Base-by-base conservation (phyloP, 306 rosid genomes). In the Delonix regia region DNA sequence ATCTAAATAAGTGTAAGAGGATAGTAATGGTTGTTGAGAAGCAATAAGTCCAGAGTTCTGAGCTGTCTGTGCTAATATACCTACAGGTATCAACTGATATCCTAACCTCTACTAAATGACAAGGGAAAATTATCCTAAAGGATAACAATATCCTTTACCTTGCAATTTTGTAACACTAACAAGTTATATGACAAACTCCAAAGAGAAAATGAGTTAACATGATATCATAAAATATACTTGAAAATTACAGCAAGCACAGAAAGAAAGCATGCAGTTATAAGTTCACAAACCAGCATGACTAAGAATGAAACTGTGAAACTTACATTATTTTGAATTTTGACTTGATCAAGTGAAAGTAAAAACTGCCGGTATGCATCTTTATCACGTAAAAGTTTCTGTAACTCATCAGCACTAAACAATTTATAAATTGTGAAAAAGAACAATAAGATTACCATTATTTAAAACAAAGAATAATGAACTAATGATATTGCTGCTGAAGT, bases 321-420 rank as follows among this genome's bases (percentile, higher is more conserved):
- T 80, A 92, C 98, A 74, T 88, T 89, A 80, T 76, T 88, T 85
- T 94, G 97, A 74, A 52, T 86, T 85, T 90, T 92, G 89, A 92
- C 88, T 83, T 88, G 94, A 74, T 92, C 97, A 39, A 92, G 97
- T 4, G 94, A 92, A 52, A 86, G 80, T 30, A 92, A 38, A 81
- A 92, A 89, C 65, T 90, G 97, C 61, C 87, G 89, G 83, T 92
- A 94, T 1, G 94, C 90, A 73, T 92, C 91, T 79, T 94, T 92
- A 71, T 94, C 97, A 0, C 91, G 72, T 78, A 90, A 81, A 78
- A 94, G 92, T 86, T 90, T 94, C 77, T 97, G 83, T 44, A 94
- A 89, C 64, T 94, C 98, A 19, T 94, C 97, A 77, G 81, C 93
- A 85, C 97, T 92, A 57, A 9, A 76, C 52, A 82, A 56, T 70